Evolutionary conservation across 192 early-diverging fungal genomes (phyloP), one percentile per base, ranked within the genome.

Genomic region (Coemansia sp.): DNA sequence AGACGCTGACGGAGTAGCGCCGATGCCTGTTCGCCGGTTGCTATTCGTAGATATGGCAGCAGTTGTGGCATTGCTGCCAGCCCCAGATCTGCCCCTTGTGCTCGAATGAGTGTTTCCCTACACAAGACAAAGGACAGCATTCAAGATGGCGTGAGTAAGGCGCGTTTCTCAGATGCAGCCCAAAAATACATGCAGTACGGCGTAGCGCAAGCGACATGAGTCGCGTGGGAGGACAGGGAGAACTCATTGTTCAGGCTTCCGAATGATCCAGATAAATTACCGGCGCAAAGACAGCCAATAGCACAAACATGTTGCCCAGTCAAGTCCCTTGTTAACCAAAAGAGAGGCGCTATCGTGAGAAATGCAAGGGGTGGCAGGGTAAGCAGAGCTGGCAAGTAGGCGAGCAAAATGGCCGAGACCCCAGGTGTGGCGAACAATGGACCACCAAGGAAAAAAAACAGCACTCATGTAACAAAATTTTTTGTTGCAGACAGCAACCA

Each of bases 71-170:
- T 57, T 67, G 41, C 46, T 44, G 40, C 67, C 42, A 40, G 51
- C 51, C 9, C 55, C 51, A 29, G 67, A 41, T 59, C 72, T 73
- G 65, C 47, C 63, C 49, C 68, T 66, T 29, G 72, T 64, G 65
- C 67, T 71, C 57, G 77, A 79, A 59, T 79, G 77, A 47, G 68
- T 72, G 68, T 79, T 79, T 16, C 77, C 77, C 77, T 79, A 79
- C 27, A 62, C n/a, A 36, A 36, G 10, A 42, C 51, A 31, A 54
- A 55, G 66, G 18, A 22, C 40, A 68, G 13, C 8, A 55, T 38
- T 20, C 27, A 65, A 55, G 33, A 3, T 29, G 2, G 10, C n/a
- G 29, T 33, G 29, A 59, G 55, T 60, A 16, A 1, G 44, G 13
- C 4, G 47, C 24, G 20, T 18, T 51, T 51, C 47, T 20, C 47